These are phyloP conservation scores for Xylaria venustula DNA, from an alignment of 495 filamentous ascomycete species.

Conservation along the genomic window DNA sequence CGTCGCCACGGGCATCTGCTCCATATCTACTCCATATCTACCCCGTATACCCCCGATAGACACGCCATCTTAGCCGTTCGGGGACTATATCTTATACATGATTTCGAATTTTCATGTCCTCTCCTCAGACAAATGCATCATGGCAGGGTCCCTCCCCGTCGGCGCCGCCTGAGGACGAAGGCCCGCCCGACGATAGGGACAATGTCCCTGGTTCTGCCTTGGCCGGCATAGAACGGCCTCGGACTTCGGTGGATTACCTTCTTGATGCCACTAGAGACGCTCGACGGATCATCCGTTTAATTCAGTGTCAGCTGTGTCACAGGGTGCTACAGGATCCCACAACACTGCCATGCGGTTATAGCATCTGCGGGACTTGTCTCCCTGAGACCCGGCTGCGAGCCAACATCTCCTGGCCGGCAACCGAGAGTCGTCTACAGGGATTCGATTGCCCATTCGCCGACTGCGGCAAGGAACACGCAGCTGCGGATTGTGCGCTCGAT, in stretches of 20 bases:
- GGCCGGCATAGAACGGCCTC: constrained; percentile 14
- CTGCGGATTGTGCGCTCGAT: constrained; percentile 73
- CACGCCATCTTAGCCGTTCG: background rate
- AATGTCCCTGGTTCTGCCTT: constrained; percentile 6
- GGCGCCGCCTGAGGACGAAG: constrained; percentile 12
- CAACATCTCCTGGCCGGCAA: constrained; percentile 73
- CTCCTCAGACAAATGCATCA: constrained; percentile 15
- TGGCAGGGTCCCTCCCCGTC: constrained; percentile 12
- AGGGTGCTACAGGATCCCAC: constrained; percentile 64
- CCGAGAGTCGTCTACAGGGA: constrained; percentile 59
- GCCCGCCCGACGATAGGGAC: constrained; percentile 9
- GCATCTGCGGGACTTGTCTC: constrained; percentile 72
- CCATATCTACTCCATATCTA: background rate
- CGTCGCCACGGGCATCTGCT: background rate
- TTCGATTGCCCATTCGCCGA: constrained; percentile 69
- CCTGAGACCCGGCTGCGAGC: constrained; percentile 59
- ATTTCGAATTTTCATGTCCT: constrained; percentile 26
- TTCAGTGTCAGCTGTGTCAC: constrained; percentile 77
- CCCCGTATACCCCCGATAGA: background rate
- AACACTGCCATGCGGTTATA: constrained; percentile 80
- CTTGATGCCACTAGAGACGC: constrained; percentile 23
- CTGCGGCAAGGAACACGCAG: constrained; percentile 69
- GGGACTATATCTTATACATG: background rate
- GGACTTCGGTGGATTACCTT: constrained; percentile 12
- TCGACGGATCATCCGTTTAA: constrained; percentile 61